Conservation (phyloP, 345 rosid species). For the Salix koriyanagi region DNA sequence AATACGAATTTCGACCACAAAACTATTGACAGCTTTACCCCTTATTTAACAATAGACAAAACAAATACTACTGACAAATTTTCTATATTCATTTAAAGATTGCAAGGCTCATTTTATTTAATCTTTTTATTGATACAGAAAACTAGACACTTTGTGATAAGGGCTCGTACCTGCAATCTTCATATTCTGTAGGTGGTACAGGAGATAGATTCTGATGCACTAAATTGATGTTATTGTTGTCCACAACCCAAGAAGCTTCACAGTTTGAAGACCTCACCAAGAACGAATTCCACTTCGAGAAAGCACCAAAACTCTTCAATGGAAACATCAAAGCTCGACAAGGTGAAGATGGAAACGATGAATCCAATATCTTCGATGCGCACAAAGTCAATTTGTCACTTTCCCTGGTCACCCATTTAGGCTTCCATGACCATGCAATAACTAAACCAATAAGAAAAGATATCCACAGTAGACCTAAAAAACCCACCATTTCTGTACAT, state of each 20-base stretch:
- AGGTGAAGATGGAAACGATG: slow-evolving; percentile 25
- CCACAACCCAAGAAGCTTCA: slow-evolving; percentile 28
- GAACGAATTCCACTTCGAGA: slow-evolving; percentile 41
- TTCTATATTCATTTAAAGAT: background rate
- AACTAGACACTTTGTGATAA: background rate
- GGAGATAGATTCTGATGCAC: slow-evolving; percentile 14
- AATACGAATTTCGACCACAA: background rate
- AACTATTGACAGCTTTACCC: background rate
- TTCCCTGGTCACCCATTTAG: slow-evolving; percentile 37
- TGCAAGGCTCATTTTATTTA: background rate
- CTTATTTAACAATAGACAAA: background rate
- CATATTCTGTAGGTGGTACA: slow-evolving; percentile 24
- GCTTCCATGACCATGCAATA: slow-evolving; percentile 71
- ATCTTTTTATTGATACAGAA: background rate
- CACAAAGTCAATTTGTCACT: slow-evolving; percentile 22
- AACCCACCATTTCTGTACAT: slow-evolving; percentile 16
- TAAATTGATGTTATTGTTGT: slow-evolving; percentile 1
- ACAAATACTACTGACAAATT: background rate
- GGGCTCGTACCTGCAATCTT: slow-evolving; percentile 30
- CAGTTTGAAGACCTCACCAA: slow-evolving; percentile 17
- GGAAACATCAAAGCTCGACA: slow-evolving; percentile 13
- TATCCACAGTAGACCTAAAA: slow-evolving; percentile 41
- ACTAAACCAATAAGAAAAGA: slow-evolving; percentile 54
- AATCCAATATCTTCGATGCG: slow-evolving; percentile 37
- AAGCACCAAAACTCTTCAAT: slow-evolving; percentile 38